Conservation (phyloP, 148 eudicot genomes). For the Amaranthus cruentus region DNA sequence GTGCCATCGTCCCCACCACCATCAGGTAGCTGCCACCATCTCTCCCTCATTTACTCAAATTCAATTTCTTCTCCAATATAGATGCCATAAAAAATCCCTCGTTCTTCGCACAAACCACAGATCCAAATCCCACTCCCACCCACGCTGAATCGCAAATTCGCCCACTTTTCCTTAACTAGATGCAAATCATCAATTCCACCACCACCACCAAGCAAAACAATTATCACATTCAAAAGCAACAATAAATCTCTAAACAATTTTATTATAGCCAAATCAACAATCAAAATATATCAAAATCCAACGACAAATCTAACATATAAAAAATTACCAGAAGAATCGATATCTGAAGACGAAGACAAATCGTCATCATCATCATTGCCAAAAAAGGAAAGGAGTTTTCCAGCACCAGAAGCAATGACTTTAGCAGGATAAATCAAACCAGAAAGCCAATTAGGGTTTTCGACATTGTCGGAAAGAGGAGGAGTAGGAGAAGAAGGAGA, state of each 20-base stretch:
- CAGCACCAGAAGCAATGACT: slow-evolving; percentile 62
- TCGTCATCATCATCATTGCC: slow-evolving; percentile 29
- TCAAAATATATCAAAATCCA: not conserved
- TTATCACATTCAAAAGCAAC: not conserved
- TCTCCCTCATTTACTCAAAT: too few species aligned
- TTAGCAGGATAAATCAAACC: slow-evolving; percentile 64
- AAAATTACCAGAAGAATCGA: slow-evolving; percentile 27
- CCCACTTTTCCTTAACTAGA: too few species aligned
- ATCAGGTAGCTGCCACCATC: too few species aligned
- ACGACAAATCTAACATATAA: not conserved
- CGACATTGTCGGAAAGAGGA: slow-evolving; percentile 16
- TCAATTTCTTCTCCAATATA: too few species aligned
- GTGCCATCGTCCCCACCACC: too few species aligned
- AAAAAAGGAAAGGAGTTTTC: slow-evolving; percentile 51
- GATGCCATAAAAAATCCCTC: too few species aligned
- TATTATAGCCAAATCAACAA: not conserved
- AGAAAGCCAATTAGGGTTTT: slow-evolving; percentile 77
- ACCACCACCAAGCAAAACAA: not conserved
- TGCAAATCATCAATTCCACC: slow-evolving; percentile 1
- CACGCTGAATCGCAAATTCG: too few species aligned
- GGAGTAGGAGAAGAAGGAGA: slow-evolving; percentile 20
- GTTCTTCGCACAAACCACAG: too few species aligned
- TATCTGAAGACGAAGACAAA: slow-evolving; percentile 30
- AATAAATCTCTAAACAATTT: not conserved
- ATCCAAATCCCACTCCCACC: too few species aligned